Base-by-base conservation (phyloP, 805 yeast species). In the Saccharomycopsis sp. region DNA sequence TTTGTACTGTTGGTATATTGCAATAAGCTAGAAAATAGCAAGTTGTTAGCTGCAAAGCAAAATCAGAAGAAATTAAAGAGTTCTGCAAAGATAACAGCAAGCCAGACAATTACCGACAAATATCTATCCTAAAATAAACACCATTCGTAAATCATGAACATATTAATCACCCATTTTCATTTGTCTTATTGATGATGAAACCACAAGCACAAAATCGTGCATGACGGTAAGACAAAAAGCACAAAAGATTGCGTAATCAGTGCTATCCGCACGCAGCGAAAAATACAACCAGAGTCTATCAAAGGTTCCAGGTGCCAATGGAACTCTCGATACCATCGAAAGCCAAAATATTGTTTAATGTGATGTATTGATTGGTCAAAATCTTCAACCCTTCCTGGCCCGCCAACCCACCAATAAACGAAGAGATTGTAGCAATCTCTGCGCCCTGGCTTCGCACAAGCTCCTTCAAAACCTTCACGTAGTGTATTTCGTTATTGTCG, bases 301-400 rank as follows among this genome's bases (percentile, higher is more conserved):
- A 71, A 8, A 71, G 64, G 60, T 71, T 75, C 71, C 73, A 74
- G 57, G 69, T 75, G 5, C 68, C 74, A 55, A 82, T 77, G 12
- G 74, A 71, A 37, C 87, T 80, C 14, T 71, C 67, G 2, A 85
- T 73, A 1, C 96, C 97, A 67, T 91, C 94, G 68, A 81, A 91
- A 0, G 86, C 76, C 56, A 85, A 73, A 7, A 84, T 71, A 64
- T 89, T 87, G 62, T 85, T 84, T 50, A 90, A 65, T 0, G 97
- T 95, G 3, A 85, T 76, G 64, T 89, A 91, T 69, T 92, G 98
- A 41, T 80, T 79, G 1, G 96, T 89, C 23, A 88, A 64, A 2
- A 80, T 60, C 64, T 94, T 92, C 54, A 89, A 75, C 2, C 81
- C 83, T 67, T 92, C 99, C 67, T 92, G 97, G 2, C 90, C 85